Evolutionary conservation across 345 rosid species (phyloP).

Genomic region (Melastoma malabathricum): DNA sequence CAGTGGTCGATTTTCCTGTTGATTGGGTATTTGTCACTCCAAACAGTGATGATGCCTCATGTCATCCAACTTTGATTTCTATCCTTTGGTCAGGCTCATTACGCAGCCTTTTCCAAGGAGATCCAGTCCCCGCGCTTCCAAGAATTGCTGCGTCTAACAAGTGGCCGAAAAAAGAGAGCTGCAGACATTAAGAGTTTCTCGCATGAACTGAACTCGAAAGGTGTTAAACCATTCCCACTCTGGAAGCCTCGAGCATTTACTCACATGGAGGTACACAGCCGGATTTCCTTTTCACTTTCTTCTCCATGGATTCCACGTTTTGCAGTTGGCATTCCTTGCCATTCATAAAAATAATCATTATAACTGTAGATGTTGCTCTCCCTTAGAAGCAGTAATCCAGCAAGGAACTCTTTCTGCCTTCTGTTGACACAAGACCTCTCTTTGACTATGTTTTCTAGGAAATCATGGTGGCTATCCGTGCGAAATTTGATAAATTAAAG

Average conservation of each 20-base stretch:
- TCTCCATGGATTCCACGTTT: too few species aligned
- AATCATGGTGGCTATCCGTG: constrained; percentile 64
- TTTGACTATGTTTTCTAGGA: constrained; percentile 32
- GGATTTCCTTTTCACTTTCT: background rate
- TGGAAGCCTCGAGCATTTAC: constrained; percentile 79
- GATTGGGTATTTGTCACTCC: too few species aligned
- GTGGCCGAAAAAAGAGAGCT: constrained; percentile 69
- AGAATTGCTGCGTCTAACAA: constrained; percentile 69
- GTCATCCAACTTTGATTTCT: background rate
- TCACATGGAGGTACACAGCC: constrained; percentile 62
- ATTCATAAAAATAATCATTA: too few species aligned
- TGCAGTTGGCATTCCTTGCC: too few species aligned
- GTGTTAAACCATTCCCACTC: constrained; percentile 80
- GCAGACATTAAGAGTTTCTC: constrained; percentile 91
- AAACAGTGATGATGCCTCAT: background rate
- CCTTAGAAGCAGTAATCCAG: too few species aligned
- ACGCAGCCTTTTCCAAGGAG: constrained; percentile 62
- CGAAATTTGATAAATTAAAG: constrained; percentile 74
- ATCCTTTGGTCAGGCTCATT: constrained; percentile 31
- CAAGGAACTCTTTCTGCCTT: too few species aligned
- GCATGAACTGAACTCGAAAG: constrained; percentile 95
- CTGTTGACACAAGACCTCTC: too few species aligned
- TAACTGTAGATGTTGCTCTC: too few species aligned
- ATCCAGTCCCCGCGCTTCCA: constrained; percentile 78
- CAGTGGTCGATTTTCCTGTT: background rate